phyloP scores from a whole-genome alignment of 805 yeast genomes.

The Kurtzmaniella fragi region DNA sequence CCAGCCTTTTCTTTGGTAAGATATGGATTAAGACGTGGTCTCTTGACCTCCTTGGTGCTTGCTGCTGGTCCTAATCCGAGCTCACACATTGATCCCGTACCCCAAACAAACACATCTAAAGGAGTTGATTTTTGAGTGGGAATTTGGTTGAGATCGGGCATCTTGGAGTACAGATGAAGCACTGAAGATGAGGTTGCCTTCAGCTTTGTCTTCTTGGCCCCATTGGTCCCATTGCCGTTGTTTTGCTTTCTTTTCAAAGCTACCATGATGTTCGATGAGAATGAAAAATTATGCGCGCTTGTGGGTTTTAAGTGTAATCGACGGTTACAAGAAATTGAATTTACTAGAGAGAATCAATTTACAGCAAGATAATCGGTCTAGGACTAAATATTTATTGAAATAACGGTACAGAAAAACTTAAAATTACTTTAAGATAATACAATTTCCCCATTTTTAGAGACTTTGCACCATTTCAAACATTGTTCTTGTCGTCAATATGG shows the following conservation, averaged over 20 bases:
- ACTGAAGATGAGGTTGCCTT: constrained; percentile 37
- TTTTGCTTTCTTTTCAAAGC: constrained; percentile 36
- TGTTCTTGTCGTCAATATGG: too few species aligned
- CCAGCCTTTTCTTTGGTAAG: constrained; percentile 49
- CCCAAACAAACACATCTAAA: constrained; percentile 87
- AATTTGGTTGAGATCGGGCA: constrained; percentile 41
- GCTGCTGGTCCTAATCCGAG: constrained; percentile 96
- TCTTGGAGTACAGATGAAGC: constrained; percentile 43
- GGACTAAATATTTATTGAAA: too few species aligned
- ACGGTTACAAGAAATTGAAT: not conserved
- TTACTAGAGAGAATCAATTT: not conserved
- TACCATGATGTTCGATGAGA: constrained; percentile 28
- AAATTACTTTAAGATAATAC: too few species aligned
- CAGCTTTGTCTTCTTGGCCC: constrained; percentile 18
- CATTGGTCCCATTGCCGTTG: constrained; percentile 13
- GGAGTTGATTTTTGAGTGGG: constrained; percentile 38
- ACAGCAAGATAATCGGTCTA: not conserved
- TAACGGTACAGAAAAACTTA: too few species aligned
- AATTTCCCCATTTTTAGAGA: too few species aligned
- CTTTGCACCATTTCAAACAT: too few species aligned
- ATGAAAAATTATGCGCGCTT: not conserved
- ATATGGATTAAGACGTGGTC: constrained; percentile 88
- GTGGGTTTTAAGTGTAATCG: not conserved
- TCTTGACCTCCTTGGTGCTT: constrained; percentile 85
- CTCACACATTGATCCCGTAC: constrained; percentile 96